phyloP scores from a whole-genome alignment of 2,329 filamentous ascomycete genomes.

The Tricladium varicosporioides region DNA sequence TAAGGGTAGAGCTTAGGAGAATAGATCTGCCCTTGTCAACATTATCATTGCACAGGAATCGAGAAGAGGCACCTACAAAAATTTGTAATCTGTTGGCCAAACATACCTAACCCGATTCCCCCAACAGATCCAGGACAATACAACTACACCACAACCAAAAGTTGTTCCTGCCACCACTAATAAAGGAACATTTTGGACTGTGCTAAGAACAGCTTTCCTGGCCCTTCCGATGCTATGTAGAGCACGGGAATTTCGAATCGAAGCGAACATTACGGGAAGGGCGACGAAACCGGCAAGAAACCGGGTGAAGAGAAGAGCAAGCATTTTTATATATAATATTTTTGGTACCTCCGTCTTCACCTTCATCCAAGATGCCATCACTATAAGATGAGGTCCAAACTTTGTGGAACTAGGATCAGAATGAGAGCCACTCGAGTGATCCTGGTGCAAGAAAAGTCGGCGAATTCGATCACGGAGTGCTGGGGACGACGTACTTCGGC shows the following conservation, averaged over 20 bases:
- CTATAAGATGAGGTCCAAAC: background rate
- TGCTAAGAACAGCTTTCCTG: conserved; percentile 12
- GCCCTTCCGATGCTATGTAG: conserved; percentile 15
- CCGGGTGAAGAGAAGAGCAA: conserved; percentile 13
- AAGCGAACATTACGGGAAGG: conserved; percentile 17
- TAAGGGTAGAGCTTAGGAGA: too few relatives aligned
- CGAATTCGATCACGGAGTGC: conserved; percentile 5
- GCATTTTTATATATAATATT: conserved; percentile 17
- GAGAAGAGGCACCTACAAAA: conserved; percentile 1
- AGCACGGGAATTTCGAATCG: conserved; percentile 16
- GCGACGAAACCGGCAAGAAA: conserved; percentile 18
- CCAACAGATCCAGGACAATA: conserved; percentile 9
- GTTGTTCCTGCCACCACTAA: conserved; percentile 6
- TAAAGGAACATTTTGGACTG: conserved; percentile 13
- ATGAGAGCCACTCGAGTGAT: background rate
- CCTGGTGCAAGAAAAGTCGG: background rate
- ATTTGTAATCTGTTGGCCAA: conserved; percentile 10
- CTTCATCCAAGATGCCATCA: conserved; percentile 10
- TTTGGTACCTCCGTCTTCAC: conserved; percentile 11
- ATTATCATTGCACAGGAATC: too few relatives aligned
- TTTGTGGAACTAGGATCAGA: background rate
- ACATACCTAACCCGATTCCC: conserved; percentile 9
- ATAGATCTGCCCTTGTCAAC: too few relatives aligned
- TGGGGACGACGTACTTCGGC: conserved; percentile 3
- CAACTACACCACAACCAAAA: conserved; percentile 13